Evolutionary conservation across 73 alveolate species (phyloP).

Genomic region (Paramecium primaurelia): DNA sequence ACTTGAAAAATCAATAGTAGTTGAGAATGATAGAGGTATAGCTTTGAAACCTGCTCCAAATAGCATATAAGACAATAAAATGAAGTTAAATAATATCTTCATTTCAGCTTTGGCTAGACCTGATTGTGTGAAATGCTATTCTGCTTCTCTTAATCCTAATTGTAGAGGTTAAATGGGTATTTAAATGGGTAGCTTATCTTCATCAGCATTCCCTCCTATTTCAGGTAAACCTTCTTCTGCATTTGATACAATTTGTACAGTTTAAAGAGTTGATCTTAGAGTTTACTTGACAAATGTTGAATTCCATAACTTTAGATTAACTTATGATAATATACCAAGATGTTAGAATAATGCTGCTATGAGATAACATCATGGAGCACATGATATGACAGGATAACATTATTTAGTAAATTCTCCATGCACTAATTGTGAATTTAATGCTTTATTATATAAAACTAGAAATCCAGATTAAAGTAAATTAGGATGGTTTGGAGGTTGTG

Average conservation of each 20-base stretch:
- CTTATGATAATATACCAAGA: background rate
- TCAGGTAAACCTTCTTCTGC: background rate
- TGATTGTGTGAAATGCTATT: background rate
- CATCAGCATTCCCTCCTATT: background rate
- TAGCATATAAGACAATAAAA: background rate
- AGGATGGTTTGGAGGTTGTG: constrained; percentile 66
- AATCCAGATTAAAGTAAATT: background rate
- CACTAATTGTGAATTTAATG: constrained; percentile 27
- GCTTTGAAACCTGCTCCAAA: background rate
- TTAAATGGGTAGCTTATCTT: background rate
- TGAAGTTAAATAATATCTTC: background rate
- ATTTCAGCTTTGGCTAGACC: constrained; percentile 35
- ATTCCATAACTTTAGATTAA: background rate
- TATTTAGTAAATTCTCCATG: background rate
- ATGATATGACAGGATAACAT: constrained; percentile 23
- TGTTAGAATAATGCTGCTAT: background rate
- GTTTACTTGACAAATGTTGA: background rate
- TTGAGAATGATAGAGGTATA: background rate
- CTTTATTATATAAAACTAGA: background rate
- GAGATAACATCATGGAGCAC: background rate
- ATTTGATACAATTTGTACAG: background rate
- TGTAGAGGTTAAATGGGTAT: background rate
- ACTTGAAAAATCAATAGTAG: background rate
- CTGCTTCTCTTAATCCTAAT: background rate
- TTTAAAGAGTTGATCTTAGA: background rate